Evolutionary conservation across 768 basidiomycete species (phyloP).

Genomic region (Artomyces pyxidatus): DNA sequence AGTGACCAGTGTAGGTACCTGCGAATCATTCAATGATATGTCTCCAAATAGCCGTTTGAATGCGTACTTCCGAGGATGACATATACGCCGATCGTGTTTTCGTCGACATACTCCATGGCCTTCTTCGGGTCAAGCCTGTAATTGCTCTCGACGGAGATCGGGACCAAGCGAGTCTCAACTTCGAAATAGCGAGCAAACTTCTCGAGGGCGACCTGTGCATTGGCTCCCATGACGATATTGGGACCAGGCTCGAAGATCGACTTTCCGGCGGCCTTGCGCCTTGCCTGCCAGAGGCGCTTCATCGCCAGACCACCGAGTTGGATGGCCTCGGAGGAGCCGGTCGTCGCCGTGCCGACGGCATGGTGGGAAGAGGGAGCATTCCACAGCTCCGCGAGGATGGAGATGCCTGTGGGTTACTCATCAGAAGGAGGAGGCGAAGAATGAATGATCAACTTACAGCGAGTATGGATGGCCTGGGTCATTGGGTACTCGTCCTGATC

Average conservation of each 20-base stretch:
- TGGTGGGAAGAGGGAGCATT: constrained; percentile 46
- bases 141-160: constrained; percentile 56
- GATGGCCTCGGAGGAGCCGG: constrained; percentile 65
- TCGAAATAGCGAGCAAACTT: constrained; percentile 66
- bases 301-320: constrained; percentile 66
- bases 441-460: constrained; percentile 1
- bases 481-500: constrained; percentile 66
- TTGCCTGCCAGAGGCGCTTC: constrained; percentile 65
- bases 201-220: constrained; percentile 64
- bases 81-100: constrained; percentile 66
- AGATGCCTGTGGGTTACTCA: constrained; percentile 35
- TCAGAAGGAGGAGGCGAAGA: constrained; percentile 26
- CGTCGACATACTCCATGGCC: constrained; percentile 58
- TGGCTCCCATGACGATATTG: constrained; percentile 58
- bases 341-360: constrained; percentile 64
- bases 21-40: constrained; percentile 1
- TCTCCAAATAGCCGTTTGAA: not conserved
- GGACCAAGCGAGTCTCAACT: constrained; percentile 57
- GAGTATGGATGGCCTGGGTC: constrained; percentile 30
- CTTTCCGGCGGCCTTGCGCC: constrained; percentile 57
- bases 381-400: constrained; percentile 62
- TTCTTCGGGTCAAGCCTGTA: constrained; percentile 70
- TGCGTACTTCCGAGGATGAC: constrained; percentile 45
- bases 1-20: constrained; percentile 45
- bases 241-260: constrained; percentile 60